These are phyloP conservation scores for Dendrobium huoshanense DNA, from an alignment of 106 monocot genomes.

Conservation along the genomic window DNA sequence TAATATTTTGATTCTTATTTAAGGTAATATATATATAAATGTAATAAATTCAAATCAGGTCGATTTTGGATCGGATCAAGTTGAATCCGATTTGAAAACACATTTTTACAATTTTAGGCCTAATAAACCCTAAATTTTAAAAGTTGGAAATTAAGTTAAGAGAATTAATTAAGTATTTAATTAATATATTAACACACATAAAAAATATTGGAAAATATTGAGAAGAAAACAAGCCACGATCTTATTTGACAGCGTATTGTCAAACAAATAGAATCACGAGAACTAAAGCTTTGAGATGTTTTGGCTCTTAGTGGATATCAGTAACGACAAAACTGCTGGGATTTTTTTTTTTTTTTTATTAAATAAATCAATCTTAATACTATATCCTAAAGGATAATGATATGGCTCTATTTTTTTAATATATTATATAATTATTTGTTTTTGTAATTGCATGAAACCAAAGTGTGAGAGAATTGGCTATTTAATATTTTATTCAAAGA, in stretches of 20 bases:
- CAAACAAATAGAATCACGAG: background rate
- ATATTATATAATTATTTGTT: background rate
- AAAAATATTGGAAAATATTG: background rate
- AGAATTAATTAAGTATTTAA: background rate
- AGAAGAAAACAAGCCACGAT: background rate
- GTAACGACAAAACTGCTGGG: background rate
- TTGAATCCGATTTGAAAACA: no score
- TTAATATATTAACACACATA: background rate
- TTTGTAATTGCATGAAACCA: background rate
- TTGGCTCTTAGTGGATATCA: background rate
- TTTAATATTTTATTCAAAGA: no score
- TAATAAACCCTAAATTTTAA: no score
- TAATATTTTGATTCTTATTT: no score
- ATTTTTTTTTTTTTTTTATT: background rate
- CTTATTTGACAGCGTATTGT: background rate
- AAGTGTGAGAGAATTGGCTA: no score
- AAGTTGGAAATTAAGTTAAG: no score
- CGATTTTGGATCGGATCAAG: no score
- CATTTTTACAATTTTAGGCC: no score
- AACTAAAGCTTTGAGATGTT: background rate
- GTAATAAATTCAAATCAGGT: no score
- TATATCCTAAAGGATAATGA: background rate
- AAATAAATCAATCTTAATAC: background rate
- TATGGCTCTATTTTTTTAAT: no score
- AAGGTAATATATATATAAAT: no score